Base-by-base conservation (phyloP, 148 eudicot species). In the Simmondsia chinensis region DNA sequence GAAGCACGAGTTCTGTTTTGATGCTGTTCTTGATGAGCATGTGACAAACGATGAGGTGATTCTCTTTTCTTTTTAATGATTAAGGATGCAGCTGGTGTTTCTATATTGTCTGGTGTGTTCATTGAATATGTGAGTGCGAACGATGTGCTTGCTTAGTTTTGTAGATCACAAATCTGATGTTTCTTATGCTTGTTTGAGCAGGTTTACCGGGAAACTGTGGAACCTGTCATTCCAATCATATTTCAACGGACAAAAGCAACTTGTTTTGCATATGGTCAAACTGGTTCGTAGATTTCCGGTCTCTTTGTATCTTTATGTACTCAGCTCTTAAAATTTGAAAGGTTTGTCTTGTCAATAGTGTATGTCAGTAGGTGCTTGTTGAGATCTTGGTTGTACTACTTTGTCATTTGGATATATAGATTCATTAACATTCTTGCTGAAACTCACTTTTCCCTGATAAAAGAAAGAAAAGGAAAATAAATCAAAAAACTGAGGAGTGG, bases 241-340 rank as follows among this genome's bases (percentile, higher is more conserved):
- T 91, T 89, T 61, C 94, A 79, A 68, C 69, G 88, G 24, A 86
- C 93, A 20, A 91, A 91, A 67, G 97, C 97, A 43, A 91, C 97
- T 37, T 91, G 97, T 71, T 91, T 91, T 72, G 97, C 97, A 12
- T 91, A 85, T 68, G 97, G 97, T 43, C 97, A 91, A 68, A 91
- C 97, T 69, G 97, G 97, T 91, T 49, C 9, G 59, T 56, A 35
- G 34, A 33, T 16, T 18, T 50, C 36, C 48, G n/a, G 43, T 39
- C 53, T 58, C 19, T 13, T 11, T 11, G 21, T 10, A 38, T 11
- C 26, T 40, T 9, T n/a, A n/a, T n/a, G n/a, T n/a, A n/a, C n/a
- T n/a, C n/a, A n/a, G n/a, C n/a, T n/a, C n/a, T n/a, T n/a, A n/a
- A n/a, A n/a, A n/a, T n/a, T n/a, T n/a, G n/a, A n/a, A n/a, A n/a